Evolutionary conservation across 2,329 filamentous ascomycete genomes (phyloP), one percentile per base, ranked within the genome.

Genomic region (Anthostomella pinea): DNA sequence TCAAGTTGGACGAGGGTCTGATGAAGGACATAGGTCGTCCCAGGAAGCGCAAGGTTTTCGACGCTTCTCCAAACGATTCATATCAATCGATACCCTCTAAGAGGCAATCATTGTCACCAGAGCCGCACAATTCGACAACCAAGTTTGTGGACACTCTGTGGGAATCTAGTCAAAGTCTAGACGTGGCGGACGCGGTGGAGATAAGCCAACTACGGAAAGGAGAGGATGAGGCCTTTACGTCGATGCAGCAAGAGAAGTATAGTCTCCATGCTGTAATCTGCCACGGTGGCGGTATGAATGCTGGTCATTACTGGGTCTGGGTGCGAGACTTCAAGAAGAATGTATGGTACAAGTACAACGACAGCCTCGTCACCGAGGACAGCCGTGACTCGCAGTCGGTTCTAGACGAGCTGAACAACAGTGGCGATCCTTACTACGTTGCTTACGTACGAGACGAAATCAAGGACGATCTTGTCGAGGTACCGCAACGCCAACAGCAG

Each of bases 251-350:
- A 17, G 69, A 87, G 30, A 77, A 83, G 8, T 98, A 97, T 60
- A 80, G 80, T 10, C 76, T 98, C 4, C 90, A 96, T 51, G 87
- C 91, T 0, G 85, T 96, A 20, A 95, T 98, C 56, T 91, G 95
- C 53, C 93, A 98, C 59, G 82, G 85, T 14, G 87, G 87, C 20
- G 70, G 72, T 50, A 73, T 83, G 25, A 75, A 72, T 28, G 83
- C 83, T 29, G 93, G 93, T 0, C 93, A 98, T 62, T 98, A 97
- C 66, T 96, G 88, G 83, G 88, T 96, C 28, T 96, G 90, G 75
- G 94, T 98, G 46, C 86, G 82, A 56, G 93, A 97, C 65, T 95
- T 95, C 60, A 77, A 83, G 47, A 77, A 79, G 30, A 67, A 81
- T 22, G 70, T 90, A 14, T 98, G 93, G 90, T 83, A 89, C 39